phyloP scores from a whole-genome alignment of 108 stramenopile genomes.

The Pseudonitzschia pungens region DNA sequence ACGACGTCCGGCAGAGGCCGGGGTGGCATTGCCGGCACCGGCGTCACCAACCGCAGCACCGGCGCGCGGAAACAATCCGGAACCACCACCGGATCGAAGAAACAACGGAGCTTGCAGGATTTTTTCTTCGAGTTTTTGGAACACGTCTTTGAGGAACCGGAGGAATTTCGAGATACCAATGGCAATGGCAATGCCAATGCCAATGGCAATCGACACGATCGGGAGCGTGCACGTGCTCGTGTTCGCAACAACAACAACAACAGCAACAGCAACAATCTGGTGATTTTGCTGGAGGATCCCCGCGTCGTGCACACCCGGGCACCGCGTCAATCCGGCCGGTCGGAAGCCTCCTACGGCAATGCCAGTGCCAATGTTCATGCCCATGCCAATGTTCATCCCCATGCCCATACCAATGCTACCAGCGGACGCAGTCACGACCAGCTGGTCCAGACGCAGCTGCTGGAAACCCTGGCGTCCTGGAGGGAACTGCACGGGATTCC shows the following conservation, averaged over 20 bases:
- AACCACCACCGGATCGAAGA: slow-evolving; percentile 3
- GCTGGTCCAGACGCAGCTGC: background rate
- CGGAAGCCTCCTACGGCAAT: background rate
- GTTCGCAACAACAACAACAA: background rate
- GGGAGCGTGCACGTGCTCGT: too few relatives aligned
- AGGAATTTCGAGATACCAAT: background rate
- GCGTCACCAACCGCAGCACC: background rate
- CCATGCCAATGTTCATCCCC: background rate
- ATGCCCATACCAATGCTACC: background rate
- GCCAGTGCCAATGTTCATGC: background rate
- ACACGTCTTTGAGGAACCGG: slow-evolving; percentile 4
- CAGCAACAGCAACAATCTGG: slow-evolving; percentile 4
- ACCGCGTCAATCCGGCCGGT: background rate
- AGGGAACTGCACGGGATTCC: slow-evolving; percentile 6
- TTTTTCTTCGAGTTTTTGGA: background rate
- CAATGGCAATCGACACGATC: background rate
- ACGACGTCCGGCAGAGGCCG: too few relatives aligned
- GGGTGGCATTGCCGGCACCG: too few relatives aligned
- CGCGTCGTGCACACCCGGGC: background rate
- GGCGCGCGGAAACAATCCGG: background rate
- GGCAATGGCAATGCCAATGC: background rate
- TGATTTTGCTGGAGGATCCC: background rate
- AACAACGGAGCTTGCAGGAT: slow-evolving; percentile 2
- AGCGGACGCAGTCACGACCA: background rate
- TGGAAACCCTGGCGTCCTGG: slow-evolving; percentile 7